Base-by-base conservation (phyloP, 257 asterid species). In the Nicotiana knightiana region DNA sequence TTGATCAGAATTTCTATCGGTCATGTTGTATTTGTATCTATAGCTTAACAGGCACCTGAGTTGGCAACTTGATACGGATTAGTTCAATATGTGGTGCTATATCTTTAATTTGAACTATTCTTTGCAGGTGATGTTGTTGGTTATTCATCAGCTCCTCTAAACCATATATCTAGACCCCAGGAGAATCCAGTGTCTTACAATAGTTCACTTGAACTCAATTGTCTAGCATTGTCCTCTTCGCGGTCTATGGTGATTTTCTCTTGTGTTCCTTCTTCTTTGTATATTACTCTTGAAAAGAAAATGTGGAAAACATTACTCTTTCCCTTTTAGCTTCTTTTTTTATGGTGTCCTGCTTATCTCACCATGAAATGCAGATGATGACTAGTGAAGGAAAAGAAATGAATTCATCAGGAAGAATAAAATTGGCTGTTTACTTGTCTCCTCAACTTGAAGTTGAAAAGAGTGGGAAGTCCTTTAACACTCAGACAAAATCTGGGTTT, bases 111-210 rank as follows among this genome's bases (percentile, higher is more conserved):
- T 46, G 68, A 73, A 75, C 70, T 87, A 88, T 64, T 62, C 82
- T 76, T 85, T 86, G 84, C 90, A 96, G 99, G 92, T 83, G 89
- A 89, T 46, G 86, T 89, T 81, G 85, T 94, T 88, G 97, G 99
- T 83, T 85, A 82, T 85, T 91, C 81, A 84, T 87, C 91, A 53
- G 88, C 93, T 86, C 87, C 97, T 39, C 79, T 96, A 87, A 89
- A 87, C 80, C 88, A 89, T 85, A 86, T 94, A 86, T 79, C 81
- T 68, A 86, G 76, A 65, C 67, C 86, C 86, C 90, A 86, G 81
- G 90, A 86, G 81, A 81, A 66, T 71, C 75, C 87, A 82, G 82
- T 26, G 37, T 80, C 85, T 70, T 63, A 71, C 79, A 86, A 85
- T 81, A 24, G 78, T 85, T 82, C 66, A 65, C 63, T 83, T 83